Base-by-base conservation (phyloP, 345 rosid species). In the Rhizophora mangle region DNA sequence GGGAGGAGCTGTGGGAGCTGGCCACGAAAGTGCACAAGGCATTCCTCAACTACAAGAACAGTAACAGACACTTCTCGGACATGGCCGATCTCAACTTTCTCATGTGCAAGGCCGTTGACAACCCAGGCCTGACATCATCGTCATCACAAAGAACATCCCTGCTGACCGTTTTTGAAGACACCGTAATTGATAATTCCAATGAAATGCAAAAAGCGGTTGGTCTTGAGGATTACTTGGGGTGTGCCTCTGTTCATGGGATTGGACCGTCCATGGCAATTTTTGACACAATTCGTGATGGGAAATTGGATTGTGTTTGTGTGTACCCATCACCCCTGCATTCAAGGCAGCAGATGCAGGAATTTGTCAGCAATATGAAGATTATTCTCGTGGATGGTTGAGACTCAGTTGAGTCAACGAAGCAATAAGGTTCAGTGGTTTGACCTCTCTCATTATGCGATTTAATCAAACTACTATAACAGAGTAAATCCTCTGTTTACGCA, bases 261-360 rank as follows among this genome's bases (percentile, higher is more conserved):
- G 89, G 85, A 8, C 84, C 89, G 0, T 83, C 89, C 22, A 47
- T 83, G 0, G 85, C 78, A 0, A 4, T 85, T 15, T 85, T 85
- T 18, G 85, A 85, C 78, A 82, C 84, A 2, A 53, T 85, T 16
- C 78, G 87, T 3, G 70, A 80, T 19, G 85, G 87, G 15, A 7
- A 58, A 22, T 63, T 85, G 55, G 85, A 85, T 46, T 81, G 82
- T 32, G 72, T 71, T 6, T 83, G 81, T 49, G 84, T 82, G 22
- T 85, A 81, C 60, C 89, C 87, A 8, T 70, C 82, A 7, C 89
- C 89, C 6, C 26, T 85, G 83, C 84, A 83, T 64, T 83, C 89
- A 0, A 81, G 85, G 77, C 83, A 80, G 62, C 84, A 82, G 65
- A 80, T 85, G 80, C 70, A 46, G 63, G 73, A 52, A 58, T 67